Percentiles rank a stretch among this genome's conserved stretches.
Evolutionary conservation across 192 early-diverging fungal genomes (phyloP).

Genomic region (Gamsiella multidivaricata): DNA sequence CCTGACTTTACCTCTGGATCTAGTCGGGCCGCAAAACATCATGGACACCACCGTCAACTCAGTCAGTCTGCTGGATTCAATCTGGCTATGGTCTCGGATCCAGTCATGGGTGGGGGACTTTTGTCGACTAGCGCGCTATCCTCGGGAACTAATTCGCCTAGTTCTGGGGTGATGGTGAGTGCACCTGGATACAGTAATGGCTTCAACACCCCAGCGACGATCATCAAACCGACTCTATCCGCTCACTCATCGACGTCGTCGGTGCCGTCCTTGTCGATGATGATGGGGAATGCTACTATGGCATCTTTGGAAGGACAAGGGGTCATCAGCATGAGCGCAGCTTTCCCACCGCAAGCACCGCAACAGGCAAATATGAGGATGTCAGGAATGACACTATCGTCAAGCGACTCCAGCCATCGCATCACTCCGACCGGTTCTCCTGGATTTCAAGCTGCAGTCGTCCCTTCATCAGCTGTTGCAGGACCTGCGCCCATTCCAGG

Average conservation of each 20-base stretch:
- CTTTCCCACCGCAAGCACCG: conserved; percentile 1
- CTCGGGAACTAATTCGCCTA: conserved; percentile 32
- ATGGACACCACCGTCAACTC: conserved; percentile 43
- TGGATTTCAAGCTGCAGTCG: conserved; percentile 2
- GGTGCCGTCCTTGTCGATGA: conserved; percentile 43
- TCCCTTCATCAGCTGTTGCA: conserved; percentile 4
- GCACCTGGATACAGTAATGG: not conserved
- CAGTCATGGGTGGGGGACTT: conserved; percentile 7
- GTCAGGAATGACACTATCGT: not conserved
- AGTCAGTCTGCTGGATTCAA: conserved; percentile 35
- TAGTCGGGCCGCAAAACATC: conserved; percentile 22
- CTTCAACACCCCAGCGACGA: conserved; percentile 8
- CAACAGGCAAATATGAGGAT: not conserved
- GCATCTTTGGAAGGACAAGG: conserved; percentile 16
- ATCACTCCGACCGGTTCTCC: conserved; percentile 14
- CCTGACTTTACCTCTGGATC: conserved; percentile 38
- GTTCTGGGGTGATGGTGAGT: conserved; percentile 2
- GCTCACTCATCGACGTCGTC: conserved; percentile 39
- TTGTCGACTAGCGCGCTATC: conserved; percentile 15
- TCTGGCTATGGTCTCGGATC: conserved; percentile 7
- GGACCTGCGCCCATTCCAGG: not conserved
- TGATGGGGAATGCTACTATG: conserved; percentile 26
- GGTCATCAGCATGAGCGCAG: not conserved
- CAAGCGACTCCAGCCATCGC: conserved; percentile 1
- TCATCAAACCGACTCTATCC: conserved; percentile 34